Base-by-base conservation (phyloP, 2,329 filamentous ascomycete genomes). In the Alternaria triticina region DNA sequence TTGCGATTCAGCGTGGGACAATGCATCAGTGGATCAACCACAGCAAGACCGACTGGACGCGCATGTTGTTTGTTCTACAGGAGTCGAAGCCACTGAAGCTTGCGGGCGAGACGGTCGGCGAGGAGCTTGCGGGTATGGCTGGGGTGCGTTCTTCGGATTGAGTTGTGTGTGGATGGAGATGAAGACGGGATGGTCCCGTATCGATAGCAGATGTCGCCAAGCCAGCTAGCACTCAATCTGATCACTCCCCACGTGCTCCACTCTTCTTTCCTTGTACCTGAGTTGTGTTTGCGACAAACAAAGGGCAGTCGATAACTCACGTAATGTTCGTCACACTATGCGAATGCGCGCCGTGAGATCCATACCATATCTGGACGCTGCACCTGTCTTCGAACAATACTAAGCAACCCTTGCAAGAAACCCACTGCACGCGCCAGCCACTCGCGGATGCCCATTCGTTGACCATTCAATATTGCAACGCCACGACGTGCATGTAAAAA, bases 11-110 rank as follows among this genome's bases (percentile, higher is more conserved):
- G 70, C 70, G 79, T 15, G 79, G 79, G 10, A 81, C 79, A 10
- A 81, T 79, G 73, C 79, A 81, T 63, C 75, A 76, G 43, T 80
- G 78, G 78, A 77, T 78, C 66, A 80, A 80, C 57, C 68, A 72
- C 17, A 77, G 71, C 67, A 66, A 68, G 59, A 74, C 69, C 15
- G 72, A 76, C 45, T 80, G 74, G 73, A 70, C 72, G 65, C 70
- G 78, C 51, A 80, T 80, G 78, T 59, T 80, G 47, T 80, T 78
- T 52, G 75, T 80, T 55, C 60, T 80, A 57, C 76, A 79, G 69
- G 73, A 75, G 59, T 74, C 74, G 64, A 73, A 79, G 70, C 75
- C 77, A 12, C 62, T 80, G 54, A 71, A 71, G 28, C 54, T 80
- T 23, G 75, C 70, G n/a, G 77, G 76, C 4, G 45, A 71, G 64